phyloP scores from a whole-genome alignment of 768 basidiomycete species.

The Podaxis sp. region DNA sequence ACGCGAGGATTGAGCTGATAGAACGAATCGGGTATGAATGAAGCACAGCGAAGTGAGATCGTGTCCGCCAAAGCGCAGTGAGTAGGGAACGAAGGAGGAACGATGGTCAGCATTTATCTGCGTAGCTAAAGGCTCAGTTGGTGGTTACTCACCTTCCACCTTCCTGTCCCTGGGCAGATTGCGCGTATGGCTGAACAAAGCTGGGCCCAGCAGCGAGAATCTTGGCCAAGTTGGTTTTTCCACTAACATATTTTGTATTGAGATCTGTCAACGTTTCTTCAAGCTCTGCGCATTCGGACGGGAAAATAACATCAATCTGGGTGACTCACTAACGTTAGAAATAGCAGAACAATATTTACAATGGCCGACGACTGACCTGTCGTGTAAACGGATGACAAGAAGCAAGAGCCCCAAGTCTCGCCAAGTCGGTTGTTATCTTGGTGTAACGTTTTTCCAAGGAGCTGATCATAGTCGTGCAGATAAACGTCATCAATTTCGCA shows the following conservation, averaged over 20 bases:
- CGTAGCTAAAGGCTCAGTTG: not conserved
- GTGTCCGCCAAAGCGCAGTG: not conserved
- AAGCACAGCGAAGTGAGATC: not conserved
- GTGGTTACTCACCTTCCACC: not conserved
- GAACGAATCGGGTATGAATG: not conserved
- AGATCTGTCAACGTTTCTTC: constrained; percentile 41
- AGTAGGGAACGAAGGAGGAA: not conserved
- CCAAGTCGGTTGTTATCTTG: constrained; percentile 17
- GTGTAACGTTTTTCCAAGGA: constrained; percentile 17
- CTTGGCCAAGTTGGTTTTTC: constrained; percentile 41
- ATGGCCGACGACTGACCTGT: constrained; percentile 34
- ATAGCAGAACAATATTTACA: not conserved
- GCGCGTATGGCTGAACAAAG: not conserved
- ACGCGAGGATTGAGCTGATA: constrained; percentile 36
- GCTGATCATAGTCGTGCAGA: not conserved
- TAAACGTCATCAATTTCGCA: not conserved
- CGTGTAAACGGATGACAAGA: constrained; percentile 40
- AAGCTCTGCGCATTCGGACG: constrained; percentile 37
- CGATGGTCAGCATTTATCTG: not conserved
- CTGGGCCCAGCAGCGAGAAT: constrained; percentile 16
- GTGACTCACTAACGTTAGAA: not conserved
- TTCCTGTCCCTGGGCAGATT: not conserved
- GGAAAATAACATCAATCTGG: constrained; percentile 66
- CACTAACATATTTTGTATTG: constrained; percentile 44
- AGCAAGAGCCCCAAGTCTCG: constrained; percentile 26